phyloP scores from a whole-genome alignment of 495 filamentous ascomycete species.

The Penicillium bialowiezense region DNA sequence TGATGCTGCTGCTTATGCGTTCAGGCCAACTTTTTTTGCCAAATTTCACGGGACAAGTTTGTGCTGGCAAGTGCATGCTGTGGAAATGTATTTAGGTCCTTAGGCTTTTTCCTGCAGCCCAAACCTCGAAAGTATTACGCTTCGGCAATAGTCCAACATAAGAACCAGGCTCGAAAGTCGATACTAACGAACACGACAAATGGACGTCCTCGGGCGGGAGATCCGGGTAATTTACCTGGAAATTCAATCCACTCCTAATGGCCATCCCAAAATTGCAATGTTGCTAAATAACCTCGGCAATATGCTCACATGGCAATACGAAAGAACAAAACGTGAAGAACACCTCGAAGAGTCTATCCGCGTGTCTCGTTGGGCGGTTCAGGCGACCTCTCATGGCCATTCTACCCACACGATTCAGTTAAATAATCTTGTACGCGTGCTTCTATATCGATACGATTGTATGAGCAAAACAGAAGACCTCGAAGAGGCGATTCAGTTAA shows the following conservation, averaged over 20 bases:
- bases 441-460: too few relatives aligned
- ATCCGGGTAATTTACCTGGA: not conserved
- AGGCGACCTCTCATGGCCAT: conserved; percentile 14
- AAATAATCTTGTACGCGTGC: not conserved
- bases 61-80: too few relatives aligned
- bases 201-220: not conserved
- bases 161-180: not conserved
- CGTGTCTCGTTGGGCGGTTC: conserved; percentile 9
- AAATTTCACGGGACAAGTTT: too few relatives aligned
- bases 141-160: too few relatives aligned
- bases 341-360: conserved; percentile 19
- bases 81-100: too few relatives aligned
- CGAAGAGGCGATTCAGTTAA: conserved; percentile 14
- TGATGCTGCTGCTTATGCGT: too few relatives aligned
- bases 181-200: not conserved
- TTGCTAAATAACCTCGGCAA: conserved; percentile 15
- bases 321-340: conserved; percentile 7
- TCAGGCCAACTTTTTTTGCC: too few relatives aligned
- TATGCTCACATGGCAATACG: conserved; percentile 1
- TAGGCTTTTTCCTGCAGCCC: too few relatives aligned
- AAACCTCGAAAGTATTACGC: too few relatives aligned
- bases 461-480: not conserved
- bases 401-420: not conserved
- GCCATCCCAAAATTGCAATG: not conserved
- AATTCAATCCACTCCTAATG: conserved; percentile 1